phyloP scores from a whole-genome alignment of 345 rosid species.

The Gossypium longicalyx region DNA sequence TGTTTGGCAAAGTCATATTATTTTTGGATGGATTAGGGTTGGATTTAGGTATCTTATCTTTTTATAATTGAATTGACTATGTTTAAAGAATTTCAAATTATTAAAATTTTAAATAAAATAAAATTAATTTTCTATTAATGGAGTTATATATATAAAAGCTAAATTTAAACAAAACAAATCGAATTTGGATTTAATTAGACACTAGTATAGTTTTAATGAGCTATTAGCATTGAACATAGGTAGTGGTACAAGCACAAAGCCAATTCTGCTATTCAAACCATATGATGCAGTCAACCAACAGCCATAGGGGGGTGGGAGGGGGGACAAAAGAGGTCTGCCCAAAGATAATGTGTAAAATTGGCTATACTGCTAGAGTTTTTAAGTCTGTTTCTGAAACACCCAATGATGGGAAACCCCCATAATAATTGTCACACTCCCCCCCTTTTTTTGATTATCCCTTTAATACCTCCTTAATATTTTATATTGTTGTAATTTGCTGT shows the following conservation, averaged over 20 bases:
- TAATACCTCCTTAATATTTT: not conserved
- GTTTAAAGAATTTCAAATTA: too few species aligned
- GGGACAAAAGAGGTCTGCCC: conserved; percentile 21
- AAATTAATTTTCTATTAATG: too few species aligned
- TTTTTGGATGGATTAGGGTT: too few species aligned
- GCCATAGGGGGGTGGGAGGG: not conserved
- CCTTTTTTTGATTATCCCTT: not conserved
- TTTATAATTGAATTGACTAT: too few species aligned
- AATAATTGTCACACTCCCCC: conserved; percentile 3
- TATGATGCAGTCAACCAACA: conserved; percentile 11
- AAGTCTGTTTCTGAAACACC: conserved; percentile 14
- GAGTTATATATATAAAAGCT: too few species aligned
- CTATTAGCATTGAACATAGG: not conserved
- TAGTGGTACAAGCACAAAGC: conserved; percentile 1
- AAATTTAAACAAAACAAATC: not conserved
- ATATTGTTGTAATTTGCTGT: conserved; percentile 1
- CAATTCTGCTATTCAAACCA: conserved; percentile 5
- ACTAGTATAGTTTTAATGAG: not conserved
- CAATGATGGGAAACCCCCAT: conserved; percentile 13
- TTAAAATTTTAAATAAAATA: too few species aligned
- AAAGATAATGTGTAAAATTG: conserved; percentile 2
- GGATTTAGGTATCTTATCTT: too few species aligned
- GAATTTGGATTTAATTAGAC: not conserved
- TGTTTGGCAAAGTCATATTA: too few species aligned
- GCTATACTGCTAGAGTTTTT: not conserved